phyloP scores from a whole-genome alignment of 768 basidiomycete genomes.

The Lepiota venenata region DNA sequence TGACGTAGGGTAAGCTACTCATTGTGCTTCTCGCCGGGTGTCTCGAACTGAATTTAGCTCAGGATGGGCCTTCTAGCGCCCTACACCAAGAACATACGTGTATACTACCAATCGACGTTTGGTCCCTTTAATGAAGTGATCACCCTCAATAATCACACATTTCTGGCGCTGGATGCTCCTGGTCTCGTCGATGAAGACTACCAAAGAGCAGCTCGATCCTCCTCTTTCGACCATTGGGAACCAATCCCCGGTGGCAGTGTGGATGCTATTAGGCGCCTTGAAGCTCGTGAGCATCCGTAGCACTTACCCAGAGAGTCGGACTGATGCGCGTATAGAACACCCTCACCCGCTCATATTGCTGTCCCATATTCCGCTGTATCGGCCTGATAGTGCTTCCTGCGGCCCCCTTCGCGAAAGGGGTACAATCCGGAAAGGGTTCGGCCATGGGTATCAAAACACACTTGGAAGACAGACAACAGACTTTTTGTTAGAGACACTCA shows the following conservation, averaged over 20 bases:
- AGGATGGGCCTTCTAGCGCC: slow-evolving; percentile 55
- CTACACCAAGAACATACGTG: slow-evolving; percentile 51
- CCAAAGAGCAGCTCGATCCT: slow-evolving; percentile 46
- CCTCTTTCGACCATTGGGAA: slow-evolving; percentile 53
- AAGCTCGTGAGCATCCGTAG: slow-evolving; percentile 30
- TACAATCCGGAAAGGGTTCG: slow-evolving; percentile 70
- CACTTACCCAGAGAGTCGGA: background rate
- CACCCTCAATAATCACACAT: slow-evolving; percentile 62
- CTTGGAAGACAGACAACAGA: slow-evolving; percentile 75
- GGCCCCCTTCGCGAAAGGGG: slow-evolving; percentile 75
- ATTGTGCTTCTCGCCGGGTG: background rate
- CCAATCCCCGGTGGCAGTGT: slow-evolving; percentile 52
- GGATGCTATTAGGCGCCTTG: slow-evolving; percentile 52
- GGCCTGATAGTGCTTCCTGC: slow-evolving; percentile 71
- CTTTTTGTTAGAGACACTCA: slow-evolving; percentile 67
- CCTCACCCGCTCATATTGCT: slow-evolving; percentile 61
- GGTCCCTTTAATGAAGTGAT: slow-evolving; percentile 66
- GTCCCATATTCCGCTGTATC: slow-evolving; percentile 81
- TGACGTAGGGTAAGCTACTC: slow-evolving; percentile 58
- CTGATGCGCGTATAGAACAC: slow-evolving; percentile 20
- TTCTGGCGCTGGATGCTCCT: slow-evolving; percentile 73
- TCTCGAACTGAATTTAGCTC: background rate
- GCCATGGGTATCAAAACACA: slow-evolving; percentile 79
- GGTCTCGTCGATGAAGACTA: slow-evolving; percentile 85
- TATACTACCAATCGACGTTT: slow-evolving; percentile 57